Evolutionary conservation across 2,329 filamentous ascomycete species (phyloP).

Genomic region (Balansia obtecta): DNA sequence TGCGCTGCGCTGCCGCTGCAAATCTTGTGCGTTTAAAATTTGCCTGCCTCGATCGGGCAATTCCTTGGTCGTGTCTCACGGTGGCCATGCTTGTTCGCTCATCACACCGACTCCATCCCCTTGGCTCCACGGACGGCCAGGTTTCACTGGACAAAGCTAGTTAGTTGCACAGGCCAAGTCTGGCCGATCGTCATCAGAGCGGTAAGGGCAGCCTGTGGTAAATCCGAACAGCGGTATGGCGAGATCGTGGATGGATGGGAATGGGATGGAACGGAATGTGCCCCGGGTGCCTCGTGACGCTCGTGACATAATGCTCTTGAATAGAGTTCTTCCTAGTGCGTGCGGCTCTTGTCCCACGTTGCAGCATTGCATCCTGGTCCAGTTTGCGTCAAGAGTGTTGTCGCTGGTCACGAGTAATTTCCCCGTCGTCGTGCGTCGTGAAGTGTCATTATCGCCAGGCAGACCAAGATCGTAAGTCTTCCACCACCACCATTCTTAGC

Average conservation of each 20-base stretch:
- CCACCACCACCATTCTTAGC: too few relatives aligned
- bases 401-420: constrained; percentile 23
- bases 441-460: too few relatives aligned
- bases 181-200: neutral
- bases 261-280: neutral
- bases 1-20: too few relatives aligned
- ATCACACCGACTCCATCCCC: neutral
- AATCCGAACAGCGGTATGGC: neutral
- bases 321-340: neutral
- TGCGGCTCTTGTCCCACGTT: neutral
- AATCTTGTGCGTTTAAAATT: too few relatives aligned
- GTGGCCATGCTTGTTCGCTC: neutral
- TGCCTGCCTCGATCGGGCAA: neutral
- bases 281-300: neutral
- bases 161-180: neutral
- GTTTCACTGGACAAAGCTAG: neutral
- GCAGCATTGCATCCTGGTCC: neutral
- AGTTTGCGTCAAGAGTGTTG: neutral
- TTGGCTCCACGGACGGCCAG: neutral
- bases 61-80: neutral
- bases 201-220: neutral
- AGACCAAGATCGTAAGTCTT: too few relatives aligned
- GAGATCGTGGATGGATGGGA: neutral
- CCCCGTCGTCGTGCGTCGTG: neutral
- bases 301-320: neutral